Evolutionary conservation across 1,139 yeast genomes (phyloP), one percentile per base, ranked within the genome.

Genomic region (Geotrichum citri-aurantii): DNA sequence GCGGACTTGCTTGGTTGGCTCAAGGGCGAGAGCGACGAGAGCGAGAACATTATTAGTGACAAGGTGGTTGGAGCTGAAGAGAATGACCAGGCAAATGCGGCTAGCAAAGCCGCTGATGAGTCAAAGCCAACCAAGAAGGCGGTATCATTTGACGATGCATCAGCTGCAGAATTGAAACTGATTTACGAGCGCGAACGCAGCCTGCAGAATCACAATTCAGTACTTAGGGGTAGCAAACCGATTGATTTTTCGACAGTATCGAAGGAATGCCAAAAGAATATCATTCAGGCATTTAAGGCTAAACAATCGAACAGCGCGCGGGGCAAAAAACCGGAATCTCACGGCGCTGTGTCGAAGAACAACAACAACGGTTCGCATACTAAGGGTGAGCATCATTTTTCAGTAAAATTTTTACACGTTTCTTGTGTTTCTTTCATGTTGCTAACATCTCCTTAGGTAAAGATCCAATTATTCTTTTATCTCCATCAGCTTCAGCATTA

Each of bases 401-500:
- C 10, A 23, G 3, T 44, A 3, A n/a, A 24, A 6, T 21, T 47
- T 50, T 23, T 53, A 40, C 2, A 26, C 19, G 19, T 24, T 29
- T n/a, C 14, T 24, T 24, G 52, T 29, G 40, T 49, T 54, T 37
- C 14, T 33, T 37, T 5, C 48, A 55, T 23, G 37, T 24, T n/a
- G 19, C 56, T 17, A 27, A n/a, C 27, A 29, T n/a, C 26, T 44
- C 1, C 50, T 50, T 57, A 31, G 66, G 66, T 63, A 87, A 85
- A 64, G 96, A 87, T 67, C 99, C 99, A n/a, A 91, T 93, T 65
- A 89, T 93, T 61, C 76, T 93, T 55, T 81, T 93, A 46, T 91
- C 98, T 1, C 98, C 99, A 1, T 91, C 98, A 2, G 93, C 99
- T 0, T 90, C 98, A 1, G 86, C 99, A 0, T 77, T 93, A 53